Base-by-base conservation (phyloP, 2,329 filamentous ascomycete species). In the Fusarium camptoceras region DNA sequence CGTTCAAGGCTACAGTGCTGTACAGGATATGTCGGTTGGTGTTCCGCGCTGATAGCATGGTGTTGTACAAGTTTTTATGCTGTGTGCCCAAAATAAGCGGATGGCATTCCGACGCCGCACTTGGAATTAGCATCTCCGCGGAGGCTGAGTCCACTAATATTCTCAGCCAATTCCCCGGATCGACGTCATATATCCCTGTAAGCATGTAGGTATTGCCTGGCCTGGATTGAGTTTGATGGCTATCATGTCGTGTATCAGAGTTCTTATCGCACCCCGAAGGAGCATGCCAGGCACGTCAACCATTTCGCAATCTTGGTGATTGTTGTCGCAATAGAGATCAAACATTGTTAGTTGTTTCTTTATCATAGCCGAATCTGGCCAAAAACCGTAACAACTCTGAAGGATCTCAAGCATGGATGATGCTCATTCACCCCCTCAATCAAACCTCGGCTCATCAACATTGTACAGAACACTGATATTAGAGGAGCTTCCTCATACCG, bases 101-200 rank as follows among this genome's bases (percentile, higher is more conserved):
- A 44, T 61, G 37, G 25, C 64, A 49, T 61, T 59, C 68, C 68
- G 53, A 69, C 53, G 53, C 53, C 54, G 41, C 61, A 51, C 39
- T 44, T 66, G 55, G 50, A 64, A 58, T 54, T 31, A 58, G 25
- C 56, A 64, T 72, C 69, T 71, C 69, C 69, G 69, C 69, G 69
- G 69, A 72, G 41, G 18, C 28, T 47, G 27, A 31, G 31, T 24
- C 63, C 67, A 51, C 42, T 70, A 54, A 70, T 60, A 48, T 54
- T 30, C 47, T 46, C 55, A 65, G 44, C 42, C 59, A 70, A 70
- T 49, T 49, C 64, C 61, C 59, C 55, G 25, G 55, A 60, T 65
- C 64, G 51, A 68, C 68, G 68, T 71, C 68, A 71, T 65, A 31
- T 30, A 71, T 41, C 68, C 68, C 51, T 68, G 68, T 10, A 48